Evolutionary conservation across 441 rosid genomes (phyloP).

Genomic region (Euphorbia celastroides): DNA sequence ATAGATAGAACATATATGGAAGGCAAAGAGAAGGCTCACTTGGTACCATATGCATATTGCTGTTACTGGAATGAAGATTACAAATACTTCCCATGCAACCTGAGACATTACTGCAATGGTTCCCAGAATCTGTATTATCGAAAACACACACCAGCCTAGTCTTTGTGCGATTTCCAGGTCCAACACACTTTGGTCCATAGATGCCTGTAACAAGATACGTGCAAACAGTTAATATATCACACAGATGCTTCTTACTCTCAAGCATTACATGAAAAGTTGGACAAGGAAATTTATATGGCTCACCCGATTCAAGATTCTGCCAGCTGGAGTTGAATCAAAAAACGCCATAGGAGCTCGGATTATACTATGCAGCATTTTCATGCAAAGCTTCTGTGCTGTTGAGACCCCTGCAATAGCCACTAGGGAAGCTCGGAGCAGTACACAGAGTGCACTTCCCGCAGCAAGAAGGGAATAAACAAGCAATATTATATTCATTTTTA

Average conservation of each 20-base stretch:
- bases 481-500: conserved; percentile 53
- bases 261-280: too few species aligned
- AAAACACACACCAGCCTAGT: conserved; percentile 93
- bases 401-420: conserved; percentile 64
- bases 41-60: conserved; percentile 94
- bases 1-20: background rate
- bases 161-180: conserved; percentile 77
- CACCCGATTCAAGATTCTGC: conserved; percentile 95
- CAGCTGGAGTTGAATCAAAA: conserved; percentile 94
- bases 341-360: conserved; percentile 90
- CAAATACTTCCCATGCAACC: conserved; percentile 96
- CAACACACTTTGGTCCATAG: conserved; percentile 89
- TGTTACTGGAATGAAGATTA: conserved; percentile 94
- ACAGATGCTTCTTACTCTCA: background rate
- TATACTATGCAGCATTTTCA: conserved; percentile 70
- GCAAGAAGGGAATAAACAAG: conserved; percentile 69
- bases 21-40: conserved; percentile 36
- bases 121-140: conserved; percentile 74
- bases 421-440: conserved; percentile 64
- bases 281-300: conserved; percentile 18
- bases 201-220: conserved; percentile 48
- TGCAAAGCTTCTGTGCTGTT: conserved; percentile 80
- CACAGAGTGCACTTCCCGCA: conserved; percentile 68
- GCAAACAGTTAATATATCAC: background rate
- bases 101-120: conserved; percentile 92